Base-by-base conservation (phyloP, 1,139 yeast genomes). In the Yamadazyma dendronema region DNA sequence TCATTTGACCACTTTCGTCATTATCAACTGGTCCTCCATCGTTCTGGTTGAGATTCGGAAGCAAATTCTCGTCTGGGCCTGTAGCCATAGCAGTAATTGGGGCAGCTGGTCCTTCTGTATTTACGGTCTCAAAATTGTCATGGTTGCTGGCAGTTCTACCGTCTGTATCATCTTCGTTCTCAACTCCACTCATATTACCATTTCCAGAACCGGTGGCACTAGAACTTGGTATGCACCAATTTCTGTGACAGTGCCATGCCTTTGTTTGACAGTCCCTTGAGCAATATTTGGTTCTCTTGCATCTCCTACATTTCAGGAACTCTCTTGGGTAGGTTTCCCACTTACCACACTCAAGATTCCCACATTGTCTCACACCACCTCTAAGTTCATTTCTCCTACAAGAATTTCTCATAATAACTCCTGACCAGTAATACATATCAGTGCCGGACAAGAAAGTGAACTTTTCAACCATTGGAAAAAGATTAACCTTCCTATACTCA, bases 321-420 rank as follows among this genome's bases (percentile, higher is more conserved):
- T 90, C 95, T 33, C 95, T 75, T 10, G 96, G 96, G 46, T 67
- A 81, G 30, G 76, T 77, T 59, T 92, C 98, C 98, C 98, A 92
- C 55, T 75, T 82, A n/a, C 97, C 97, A 63, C 98, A 92, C 28
- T 79, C 84, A 51, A 89, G 82, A 59, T 83, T 84, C 1, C 97
- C 97, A 62, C 98, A 92, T 62, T 92, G 98, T 35, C 97, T 75
- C 25, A 92, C 85, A 3, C 97, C 97, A 19, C 95, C 95, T 40
- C 81, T 72, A 31, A 72, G 61, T 56, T 90, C 97, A 58, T 90
- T 94, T 54, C 92, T 81, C 41, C 97, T 76, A 58, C 96, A 90
- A 1, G 96, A 87, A 59, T 92, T 92, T 43, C 97, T 74, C 92
- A 92, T 92, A 33, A 90, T 88, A 12, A 90, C 96, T 3, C 96